A percentile compares a stretch with the other conserved stretches of the same genome.
Conservation (phyloP, 1,284 basidiomycete species). For the Trametes sp. region DNA sequence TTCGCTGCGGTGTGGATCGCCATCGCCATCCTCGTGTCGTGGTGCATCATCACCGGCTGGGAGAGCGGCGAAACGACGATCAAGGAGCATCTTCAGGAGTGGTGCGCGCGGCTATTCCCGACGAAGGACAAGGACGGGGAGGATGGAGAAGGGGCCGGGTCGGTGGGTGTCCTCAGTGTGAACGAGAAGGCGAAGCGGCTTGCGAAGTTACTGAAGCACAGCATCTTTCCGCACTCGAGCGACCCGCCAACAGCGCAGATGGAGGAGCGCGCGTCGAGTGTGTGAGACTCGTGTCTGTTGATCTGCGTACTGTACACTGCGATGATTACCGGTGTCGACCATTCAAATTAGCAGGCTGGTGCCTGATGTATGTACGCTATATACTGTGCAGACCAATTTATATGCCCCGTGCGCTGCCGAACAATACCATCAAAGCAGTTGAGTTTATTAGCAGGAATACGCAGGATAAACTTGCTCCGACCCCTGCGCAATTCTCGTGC, state of each 20-base stretch:
- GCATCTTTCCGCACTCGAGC: slow-evolving; percentile 14
- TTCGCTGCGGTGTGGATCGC: slow-evolving; percentile 30
- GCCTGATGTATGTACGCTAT: too few relatives aligned
- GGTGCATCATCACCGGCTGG: slow-evolving; percentile 35
- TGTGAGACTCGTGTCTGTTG: too few relatives aligned
- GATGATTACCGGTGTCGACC: too few relatives aligned
- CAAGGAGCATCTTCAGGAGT: slow-evolving; percentile 4
- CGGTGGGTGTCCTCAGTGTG: neutral
- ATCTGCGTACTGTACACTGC: too few relatives aligned
- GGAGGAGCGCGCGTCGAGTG: neutral
- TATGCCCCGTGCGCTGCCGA: too few relatives aligned
- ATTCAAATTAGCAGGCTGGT: too few relatives aligned
- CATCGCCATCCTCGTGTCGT: slow-evolving; percentile 29
- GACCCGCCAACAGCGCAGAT: slow-evolving; percentile 20
- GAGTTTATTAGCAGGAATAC: too few relatives aligned
- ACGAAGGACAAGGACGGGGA: neutral
- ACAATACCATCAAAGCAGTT: too few relatives aligned
- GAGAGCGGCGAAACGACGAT: slow-evolving; percentile 26
- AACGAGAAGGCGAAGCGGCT: neutral
- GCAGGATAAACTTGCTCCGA: too few relatives aligned
- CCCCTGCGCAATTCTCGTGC: too few relatives aligned
- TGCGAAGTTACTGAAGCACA: slow-evolving; percentile 1
- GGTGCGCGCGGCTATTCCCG: slow-evolving; percentile 5
- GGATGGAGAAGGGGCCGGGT: slow-evolving; percentile 5
- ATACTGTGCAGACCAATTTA: too few relatives aligned